Percentiles rank a stretch among this genome's conserved stretches.
Conservation (phyloP, 2,329 filamentous ascomycete species). For the Colletotrichum melonis region DNA sequence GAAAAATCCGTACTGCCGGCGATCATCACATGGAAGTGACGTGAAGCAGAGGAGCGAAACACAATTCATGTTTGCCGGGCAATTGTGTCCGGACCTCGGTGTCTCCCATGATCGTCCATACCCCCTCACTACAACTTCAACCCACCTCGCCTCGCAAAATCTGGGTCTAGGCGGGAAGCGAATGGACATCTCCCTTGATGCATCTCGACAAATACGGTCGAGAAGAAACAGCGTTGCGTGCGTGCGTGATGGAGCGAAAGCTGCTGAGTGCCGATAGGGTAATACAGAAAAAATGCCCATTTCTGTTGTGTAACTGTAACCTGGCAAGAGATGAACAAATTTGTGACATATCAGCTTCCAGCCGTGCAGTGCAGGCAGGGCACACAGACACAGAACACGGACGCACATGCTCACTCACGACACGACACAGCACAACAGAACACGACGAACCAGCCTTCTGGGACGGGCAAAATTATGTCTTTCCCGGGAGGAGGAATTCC, state of each 20-base stretch:
- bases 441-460: slow-evolving; percentile 15
- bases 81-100: neutral
- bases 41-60: neutral
- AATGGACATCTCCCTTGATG: slow-evolving; percentile 1
- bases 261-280: slow-evolving; percentile 22
- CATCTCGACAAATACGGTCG: slow-evolving; percentile 11
- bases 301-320: slow-evolving; percentile 11
- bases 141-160: neutral
- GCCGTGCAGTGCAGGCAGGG: slow-evolving; percentile 5
- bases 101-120: no score
- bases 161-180: neutral
- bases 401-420: neutral
- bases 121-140: neutral
- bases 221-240: neutral
- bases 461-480: slow-evolving; percentile 6
- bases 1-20: neutral
- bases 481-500: neutral
- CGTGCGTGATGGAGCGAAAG: neutral
- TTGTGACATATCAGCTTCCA: slow-evolving; percentile 16
- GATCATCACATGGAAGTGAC: neutral
- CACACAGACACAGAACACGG: neutral
- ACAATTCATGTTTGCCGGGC: neutral
- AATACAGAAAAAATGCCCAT: neutral
- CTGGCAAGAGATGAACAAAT: neutral
- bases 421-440: neutral